A percentile compares a stretch with the other conserved stretches of the same genome.
Conservation (phyloP, 495 filamentous ascomycete genomes). For the Xylaria intraflava region DNA sequence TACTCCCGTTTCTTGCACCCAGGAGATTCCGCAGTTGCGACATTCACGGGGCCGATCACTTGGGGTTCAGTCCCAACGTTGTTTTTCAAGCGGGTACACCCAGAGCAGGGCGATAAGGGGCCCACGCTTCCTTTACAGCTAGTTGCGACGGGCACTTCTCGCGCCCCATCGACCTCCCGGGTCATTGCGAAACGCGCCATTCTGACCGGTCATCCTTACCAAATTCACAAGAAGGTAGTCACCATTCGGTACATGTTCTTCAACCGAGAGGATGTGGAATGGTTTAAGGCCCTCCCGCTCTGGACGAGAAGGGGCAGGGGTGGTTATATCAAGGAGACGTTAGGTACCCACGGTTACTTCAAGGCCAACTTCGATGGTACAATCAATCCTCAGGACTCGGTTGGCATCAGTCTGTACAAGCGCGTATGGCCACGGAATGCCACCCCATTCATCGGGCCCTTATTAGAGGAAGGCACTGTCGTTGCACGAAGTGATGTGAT, state of each 20-base stretch:
- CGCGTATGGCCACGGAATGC: constrained; percentile 77
- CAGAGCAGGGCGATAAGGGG: constrained; percentile 24
- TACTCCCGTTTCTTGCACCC: constrained; percentile 91
- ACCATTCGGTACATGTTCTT: constrained; percentile 99
- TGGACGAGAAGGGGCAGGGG: constrained; percentile 87
- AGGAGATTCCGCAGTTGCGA: constrained; percentile 81
- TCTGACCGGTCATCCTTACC: constrained; percentile 91
- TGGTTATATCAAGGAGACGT: constrained; percentile 84
- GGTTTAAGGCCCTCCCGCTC: constrained; percentile 92
- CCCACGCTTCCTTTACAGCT: constrained; percentile 49
- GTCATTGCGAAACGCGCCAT: constrained; percentile 92
- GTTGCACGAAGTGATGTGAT: constrained; percentile 25
- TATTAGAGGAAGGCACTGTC: constrained; percentile 27
- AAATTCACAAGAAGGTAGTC: constrained; percentile 95
- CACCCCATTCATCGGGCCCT: constrained; percentile 38
- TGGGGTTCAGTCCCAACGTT: constrained; percentile 88
- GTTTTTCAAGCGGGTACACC: constrained; percentile 61
- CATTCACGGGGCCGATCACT: constrained; percentile 81
- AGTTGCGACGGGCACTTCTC: constrained; percentile 77
- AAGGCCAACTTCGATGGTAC: constrained; percentile 96
- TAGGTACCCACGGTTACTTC: constrained; percentile 98
- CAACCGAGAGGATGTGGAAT: constrained; percentile 85
- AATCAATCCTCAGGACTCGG: constrained; percentile 88
- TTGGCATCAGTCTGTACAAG: constrained; percentile 92
- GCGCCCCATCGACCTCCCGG: constrained; percentile 68